Evolutionary conservation across 176 grass and related monocot genomes (phyloP), one percentile per base, ranked within the genome.

Genomic region (Tuctoria greenei): DNA sequence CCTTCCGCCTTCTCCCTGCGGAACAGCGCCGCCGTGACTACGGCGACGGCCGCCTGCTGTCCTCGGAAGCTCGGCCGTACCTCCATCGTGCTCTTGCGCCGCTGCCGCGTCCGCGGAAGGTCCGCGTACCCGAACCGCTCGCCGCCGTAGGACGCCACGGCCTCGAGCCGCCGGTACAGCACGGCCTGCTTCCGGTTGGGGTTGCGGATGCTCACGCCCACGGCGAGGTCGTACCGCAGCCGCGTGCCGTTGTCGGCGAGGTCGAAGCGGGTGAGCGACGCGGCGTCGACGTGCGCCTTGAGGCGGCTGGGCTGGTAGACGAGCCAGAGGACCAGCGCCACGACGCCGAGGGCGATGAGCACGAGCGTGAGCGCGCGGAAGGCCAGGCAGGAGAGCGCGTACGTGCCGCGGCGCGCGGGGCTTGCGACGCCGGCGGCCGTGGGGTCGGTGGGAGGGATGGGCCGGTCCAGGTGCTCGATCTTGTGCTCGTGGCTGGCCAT

Each of bases 101-200:
- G 58, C 46, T 89, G 86, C 66, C 73, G 73, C 64, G 20, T 72
- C 51, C 20, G 51, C 13, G 72, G 82, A 40, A 85, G 66, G 38
- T 54, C 59, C 18, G 23, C 31, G 77, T 65, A 72, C n/a, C 73
- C 66, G 40, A 85, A 45, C 52, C 7, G 24, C 47, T 66, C 5
- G n/a, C 81, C 91, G 51, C 39, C 13, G 58, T 93, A 93, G 79
- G 84, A 70, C n/a, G 81, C 83, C 4, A 78, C 59, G 9, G 84
- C 87, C 52, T 84, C 85, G 27, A 90, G 72, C 27, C 78, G 64
- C 31, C 60, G 58, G 43, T 85, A 93, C 68, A 85, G 58, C 16
- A 93, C 69, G 57, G 69, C 77, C 23, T 90, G 72, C 54, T 51
- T 69, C 26, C 74, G 61, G 79, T 90, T 93, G 3, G 91, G 87